phyloP scores from a whole-genome alignment of 2,329 filamentous ascomycete species.

The Plenodomus biglobosus region DNA sequence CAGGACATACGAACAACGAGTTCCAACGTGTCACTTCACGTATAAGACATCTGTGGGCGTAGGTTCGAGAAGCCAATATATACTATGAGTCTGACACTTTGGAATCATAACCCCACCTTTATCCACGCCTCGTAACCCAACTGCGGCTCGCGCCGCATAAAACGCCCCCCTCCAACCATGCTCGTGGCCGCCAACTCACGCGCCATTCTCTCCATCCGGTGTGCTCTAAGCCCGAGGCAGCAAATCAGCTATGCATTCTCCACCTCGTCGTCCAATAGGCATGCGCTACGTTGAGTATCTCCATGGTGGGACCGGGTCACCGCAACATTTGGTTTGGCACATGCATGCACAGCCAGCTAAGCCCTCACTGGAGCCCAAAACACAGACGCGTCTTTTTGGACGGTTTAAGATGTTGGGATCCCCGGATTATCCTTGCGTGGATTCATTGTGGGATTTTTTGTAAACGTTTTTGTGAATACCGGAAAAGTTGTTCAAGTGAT shows the following conservation, averaged over 20 bases:
- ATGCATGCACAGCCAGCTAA: constrained; percentile 34
- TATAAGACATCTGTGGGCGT: neutral
- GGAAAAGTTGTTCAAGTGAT: constrained; percentile 8
- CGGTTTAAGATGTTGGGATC: constrained; percentile 32
- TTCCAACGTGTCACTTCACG: neutral
- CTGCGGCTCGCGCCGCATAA: constrained; percentile 21
- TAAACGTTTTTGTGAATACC: constrained; percentile 5
- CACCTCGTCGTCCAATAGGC: constrained; percentile 36
- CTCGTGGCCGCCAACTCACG: constrained; percentile 30
- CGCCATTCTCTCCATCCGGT: constrained; percentile 27
- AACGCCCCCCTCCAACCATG: constrained; percentile 8
- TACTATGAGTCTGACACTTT: neutral
- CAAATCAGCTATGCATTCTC: constrained; percentile 32
- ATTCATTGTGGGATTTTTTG: constrained; percentile 1
- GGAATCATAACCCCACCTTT: constrained; percentile 4
- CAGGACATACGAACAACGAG: neutral
- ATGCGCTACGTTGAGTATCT: constrained; percentile 40
- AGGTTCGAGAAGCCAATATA: neutral
- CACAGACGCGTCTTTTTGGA: constrained; percentile 16
- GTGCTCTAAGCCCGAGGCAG: constrained; percentile 26
- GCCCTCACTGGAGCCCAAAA: constrained; percentile 31
- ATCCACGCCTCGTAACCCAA: constrained; percentile 10
- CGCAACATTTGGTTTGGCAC: constrained; percentile 32
- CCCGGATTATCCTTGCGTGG: constrained; percentile 21
- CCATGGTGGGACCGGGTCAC: constrained; percentile 35